Evolutionary conservation across 441 rosid species (phyloP), one percentile per base, ranked within the genome.

Genomic region (Populus tomentosa): DNA sequence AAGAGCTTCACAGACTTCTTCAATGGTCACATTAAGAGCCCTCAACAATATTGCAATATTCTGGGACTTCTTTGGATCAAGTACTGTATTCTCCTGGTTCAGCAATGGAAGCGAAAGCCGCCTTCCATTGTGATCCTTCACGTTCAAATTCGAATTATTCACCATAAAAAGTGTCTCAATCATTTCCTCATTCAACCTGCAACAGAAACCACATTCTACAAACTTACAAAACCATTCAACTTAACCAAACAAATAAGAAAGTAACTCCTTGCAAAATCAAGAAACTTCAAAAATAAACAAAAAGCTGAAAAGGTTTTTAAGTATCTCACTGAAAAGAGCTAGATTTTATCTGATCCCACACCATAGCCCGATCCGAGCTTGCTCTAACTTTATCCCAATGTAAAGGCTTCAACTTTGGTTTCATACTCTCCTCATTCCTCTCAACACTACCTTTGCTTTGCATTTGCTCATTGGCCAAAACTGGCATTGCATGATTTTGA

Each of bases 1-100:
- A 77, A 95, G 98, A 35, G 94, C 98, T 50, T 95, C 98, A 73
- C 98, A 92, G 73, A 95, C 98, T 89, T 95, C 98, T 86, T 95
- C 99, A 9, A 88, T 82, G 50, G 99, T 95, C 75, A 95, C 98
- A 74, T 93, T 88, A 71, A 93, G 86, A 8, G 99, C 98, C 26
- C 93, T 87, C 24, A 95, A 87, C 86, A 89, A 72, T 78, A 95
- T 95, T 0, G 99, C 97, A 71, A 95, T 91, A 82, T 95, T 95
- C 82, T 94, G 98, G 2, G 97, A 92, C 82, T 90, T 96, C 79
- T 90, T 91, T n/a, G 99, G 97, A 76, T 93, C 99, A 78, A 95
- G 92, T 75, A 90, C 91, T 14, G 81, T 82, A 78, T 88, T 93
- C 82, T 91, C 98, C 38, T 80, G 89, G 73, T 79, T 89, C 21